Conservation (phyloP, 768 basidiomycete genomes). For the Pulveroboletus sp. region DNA sequence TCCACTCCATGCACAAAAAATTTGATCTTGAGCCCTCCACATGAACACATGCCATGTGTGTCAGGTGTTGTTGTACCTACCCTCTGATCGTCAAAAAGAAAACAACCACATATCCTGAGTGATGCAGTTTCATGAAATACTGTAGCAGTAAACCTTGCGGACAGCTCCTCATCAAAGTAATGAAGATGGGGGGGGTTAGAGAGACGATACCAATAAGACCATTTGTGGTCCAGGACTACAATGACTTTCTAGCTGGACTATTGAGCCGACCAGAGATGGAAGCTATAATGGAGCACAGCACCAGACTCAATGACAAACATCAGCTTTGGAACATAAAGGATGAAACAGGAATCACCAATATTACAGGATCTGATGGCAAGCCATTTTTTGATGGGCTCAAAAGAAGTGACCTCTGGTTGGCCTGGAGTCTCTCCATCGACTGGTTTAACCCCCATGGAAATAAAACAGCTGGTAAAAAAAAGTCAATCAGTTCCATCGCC, state of each 20-base stretch:
- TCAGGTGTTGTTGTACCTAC: not conserved
- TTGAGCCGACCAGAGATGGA: not conserved
- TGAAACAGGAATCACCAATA: not conserved
- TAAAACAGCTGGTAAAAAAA: not conserved
- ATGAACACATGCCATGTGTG: not conserved
- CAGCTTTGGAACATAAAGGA: not conserved
- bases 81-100: not conserved
- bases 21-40: not conserved
- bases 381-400: not conserved
- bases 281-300: not conserved
- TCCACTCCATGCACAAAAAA: not conserved
- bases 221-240: not conserved
- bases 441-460: not conserved
- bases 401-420: not conserved
- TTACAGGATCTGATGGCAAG: not conserved
- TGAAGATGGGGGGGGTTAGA: not conserved
- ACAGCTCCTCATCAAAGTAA: not conserved
- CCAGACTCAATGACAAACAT: not conserved
- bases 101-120: not conserved
- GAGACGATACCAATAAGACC: not conserved
- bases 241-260: not conserved
- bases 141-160: not conserved
- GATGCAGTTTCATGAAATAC: not conserved
- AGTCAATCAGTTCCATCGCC: not conserved
- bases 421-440: not conserved